Base-by-base conservation (phyloP, 177 flowering plant genomes). In the Vitis hybrid region DNA sequence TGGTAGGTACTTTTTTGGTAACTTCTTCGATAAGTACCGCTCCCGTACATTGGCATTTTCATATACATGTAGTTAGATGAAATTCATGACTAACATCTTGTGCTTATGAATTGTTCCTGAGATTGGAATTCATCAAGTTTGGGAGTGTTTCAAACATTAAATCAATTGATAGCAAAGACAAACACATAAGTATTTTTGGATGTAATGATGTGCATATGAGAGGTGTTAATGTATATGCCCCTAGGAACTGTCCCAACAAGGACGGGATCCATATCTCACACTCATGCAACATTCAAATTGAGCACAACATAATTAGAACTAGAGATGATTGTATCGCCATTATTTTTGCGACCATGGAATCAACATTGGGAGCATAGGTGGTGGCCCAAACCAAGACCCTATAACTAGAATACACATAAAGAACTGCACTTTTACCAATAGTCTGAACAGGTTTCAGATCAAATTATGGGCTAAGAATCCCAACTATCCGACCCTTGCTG, bases 271-370 rank as follows among this genome's bases (percentile, higher is more conserved):
- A 83, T 60, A 64, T 80, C 1, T 66, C 58, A 2, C 5, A 1
- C 51, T 74, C 84, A 0, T 62, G 10, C 4, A 48, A 63, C 32
- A 48, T 85, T 23, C 4, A 49, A 1, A 76, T 83, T 52, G 9
- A 7, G 1, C 17, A 76, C n/a, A 68, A 78, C 0, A 15, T 1
- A 0, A 81, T 83, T 0, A 50, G 26, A 30, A 81, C 81, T 13
- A 82, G 87, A 8, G 87, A 84, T 54, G 85, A 84, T 50, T 84
- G 87, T 58, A 64, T 84, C 1, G 76, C 85, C 9, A 60, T 82
- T 23, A 70, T 77, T 2, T 73, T 74, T 1, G 85, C 0, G 84
- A 83, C 1, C 86, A 82, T 56, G 85, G 87, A 2, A 82, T 82
- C 49, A 85, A 82, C 64, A 70, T 82, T 15, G 86, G 82, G 0